Evolutionary conservation across 2,329 filamentous ascomycete genomes (phyloP), one percentile per base, ranked within the genome.

Genomic region (Emergomyces pasteurianus): DNA sequence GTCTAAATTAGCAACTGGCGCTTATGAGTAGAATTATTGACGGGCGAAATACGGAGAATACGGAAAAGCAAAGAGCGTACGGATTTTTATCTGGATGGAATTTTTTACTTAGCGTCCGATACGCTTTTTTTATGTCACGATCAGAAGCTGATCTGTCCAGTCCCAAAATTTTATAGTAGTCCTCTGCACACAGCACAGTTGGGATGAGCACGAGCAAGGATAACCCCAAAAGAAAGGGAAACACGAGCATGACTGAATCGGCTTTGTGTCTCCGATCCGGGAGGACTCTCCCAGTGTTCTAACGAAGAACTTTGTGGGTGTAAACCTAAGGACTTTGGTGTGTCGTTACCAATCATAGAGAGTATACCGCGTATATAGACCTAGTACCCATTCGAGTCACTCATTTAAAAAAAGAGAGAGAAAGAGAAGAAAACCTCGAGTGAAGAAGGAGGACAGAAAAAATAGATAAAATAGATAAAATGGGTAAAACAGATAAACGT

Each of bases 71-170:
- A 46, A 28, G 50, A 18, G 78, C 88, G 69, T 83, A 94, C 87
- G 92, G 91, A 69, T 97, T 97, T 83, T 99, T 99, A 76, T 99
- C 94, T 3, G 94, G 94, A 72, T 99, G 94, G 74, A 83, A 96
- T 74, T 95, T 95, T 76, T 97, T 97, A 79, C 89, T 95, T 12
- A 99, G 81, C 63, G 85, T 86, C 63, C 92, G 85, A 76, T 99
- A 99, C 26, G 94, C 92, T 53, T 89, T 88, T 76, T 99, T 99
- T 72, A 99, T 87, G 69, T 97, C 88, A 70, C 86, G 86, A 59
- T 96, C 91, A 54, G 84, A 86, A 18, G 92, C 92, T 63, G 86
- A 80, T 70, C 85, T 90, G 70, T 87, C 83, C 65, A 99, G 77
- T 60, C 88, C 90, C 31, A 99, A 84, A 62, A 96, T 77, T 85